phyloP scores from a whole-genome alignment of 2,329 filamentous ascomycete species.

The Phialocephala subalpina region DNA sequence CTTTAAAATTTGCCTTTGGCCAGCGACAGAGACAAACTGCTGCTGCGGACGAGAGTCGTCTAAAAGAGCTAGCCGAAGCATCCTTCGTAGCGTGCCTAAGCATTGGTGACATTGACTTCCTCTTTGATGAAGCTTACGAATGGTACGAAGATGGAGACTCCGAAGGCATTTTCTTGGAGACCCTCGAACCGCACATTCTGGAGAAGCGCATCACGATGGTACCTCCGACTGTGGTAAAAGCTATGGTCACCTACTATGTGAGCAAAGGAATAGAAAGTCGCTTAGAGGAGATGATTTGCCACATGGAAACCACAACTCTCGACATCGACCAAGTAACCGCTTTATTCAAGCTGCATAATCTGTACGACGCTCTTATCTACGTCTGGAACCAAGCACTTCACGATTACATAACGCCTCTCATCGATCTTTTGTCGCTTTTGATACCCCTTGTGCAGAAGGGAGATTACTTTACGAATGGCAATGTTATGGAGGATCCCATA shows the following conservation, averaged over 20 bases:
- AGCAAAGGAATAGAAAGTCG: conserved; percentile 76
- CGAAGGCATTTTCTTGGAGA: conserved; percentile 83
- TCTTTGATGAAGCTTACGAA: conserved; percentile 91
- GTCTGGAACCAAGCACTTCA: conserved; percentile 92
- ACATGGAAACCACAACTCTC: conserved; percentile 88
- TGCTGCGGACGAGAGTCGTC: conserved; percentile 55
- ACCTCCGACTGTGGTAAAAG: conserved; percentile 86
- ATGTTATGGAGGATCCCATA: conserved; percentile 65
- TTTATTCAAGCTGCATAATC: conserved; percentile 87
- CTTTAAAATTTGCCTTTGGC: conserved; percentile 86
- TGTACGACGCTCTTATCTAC: conserved; percentile 96
- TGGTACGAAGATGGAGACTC: conserved; percentile 83
- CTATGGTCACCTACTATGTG: conserved; percentile 83
- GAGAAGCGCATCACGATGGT: conserved; percentile 77
- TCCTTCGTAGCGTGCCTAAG: conserved; percentile 85
- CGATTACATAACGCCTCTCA: conserved; percentile 91
- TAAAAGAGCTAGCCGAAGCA: conserved; percentile 81
- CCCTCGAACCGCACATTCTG: conserved; percentile 86
- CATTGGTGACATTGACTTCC: conserved; percentile 80
- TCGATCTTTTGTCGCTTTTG: conserved; percentile 80
- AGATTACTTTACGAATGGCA: conserved; percentile 58
- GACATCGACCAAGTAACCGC: conserved; percentile 93
- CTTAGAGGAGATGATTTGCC: conserved; percentile 93
- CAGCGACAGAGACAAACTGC: conserved; percentile 60
- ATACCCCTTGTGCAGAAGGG: conserved; percentile 64